These are phyloP conservation scores for Claviceps sp. DNA, from an alignment of 2,329 filamentous ascomycete genomes.

Conservation along the genomic window DNA sequence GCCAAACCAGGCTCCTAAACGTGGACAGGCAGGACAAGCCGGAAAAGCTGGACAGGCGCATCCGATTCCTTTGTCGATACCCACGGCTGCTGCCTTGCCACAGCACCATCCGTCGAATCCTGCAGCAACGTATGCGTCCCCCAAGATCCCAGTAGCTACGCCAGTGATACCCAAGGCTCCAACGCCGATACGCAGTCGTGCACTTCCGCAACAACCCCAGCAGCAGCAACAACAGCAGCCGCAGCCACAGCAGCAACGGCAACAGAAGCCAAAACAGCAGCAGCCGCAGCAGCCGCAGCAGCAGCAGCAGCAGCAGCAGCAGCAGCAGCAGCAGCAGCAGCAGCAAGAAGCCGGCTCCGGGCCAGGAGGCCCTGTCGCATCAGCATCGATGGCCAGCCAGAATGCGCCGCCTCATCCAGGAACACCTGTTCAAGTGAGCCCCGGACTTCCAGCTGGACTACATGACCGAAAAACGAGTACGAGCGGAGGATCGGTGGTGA, in stretches of 20 bases:
- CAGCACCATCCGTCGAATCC: slow-evolving; percentile 42
- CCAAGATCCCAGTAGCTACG: slow-evolving; percentile 65
- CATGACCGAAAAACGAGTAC: slow-evolving; percentile 50
- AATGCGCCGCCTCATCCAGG: slow-evolving; percentile 46
- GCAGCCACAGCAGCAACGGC: slow-evolving; percentile 26
- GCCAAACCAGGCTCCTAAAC: slow-evolving; percentile 10
- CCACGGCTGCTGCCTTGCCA: slow-evolving; percentile 28
- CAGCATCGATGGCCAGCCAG: slow-evolving; percentile 39
- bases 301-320: background rate
- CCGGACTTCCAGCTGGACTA: slow-evolving; percentile 40
- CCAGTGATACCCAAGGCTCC: slow-evolving; percentile 73
- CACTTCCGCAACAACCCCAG: slow-evolving; percentile 55
- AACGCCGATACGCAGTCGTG: slow-evolving; percentile 63
- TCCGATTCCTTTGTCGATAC: slow-evolving; percentile 26
- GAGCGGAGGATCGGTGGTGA: slow-evolving; percentile 14
- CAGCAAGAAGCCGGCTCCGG: slow-evolving; percentile 41
- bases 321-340: background rate
- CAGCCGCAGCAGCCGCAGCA: background rate
- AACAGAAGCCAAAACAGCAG: background rate
- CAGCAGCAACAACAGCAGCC: background rate
- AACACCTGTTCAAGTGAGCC: slow-evolving; percentile 52
- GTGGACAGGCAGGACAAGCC: slow-evolving; percentile 8
- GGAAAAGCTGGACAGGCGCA: slow-evolving; percentile 18
- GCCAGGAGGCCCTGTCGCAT: slow-evolving; percentile 55
- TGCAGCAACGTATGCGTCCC: slow-evolving; percentile 53